Evolutionary conservation across 352 stramenopile species (phyloP), one percentile per base, ranked within the genome.

Genomic region (Globisporangium heterothallicum): DNA sequence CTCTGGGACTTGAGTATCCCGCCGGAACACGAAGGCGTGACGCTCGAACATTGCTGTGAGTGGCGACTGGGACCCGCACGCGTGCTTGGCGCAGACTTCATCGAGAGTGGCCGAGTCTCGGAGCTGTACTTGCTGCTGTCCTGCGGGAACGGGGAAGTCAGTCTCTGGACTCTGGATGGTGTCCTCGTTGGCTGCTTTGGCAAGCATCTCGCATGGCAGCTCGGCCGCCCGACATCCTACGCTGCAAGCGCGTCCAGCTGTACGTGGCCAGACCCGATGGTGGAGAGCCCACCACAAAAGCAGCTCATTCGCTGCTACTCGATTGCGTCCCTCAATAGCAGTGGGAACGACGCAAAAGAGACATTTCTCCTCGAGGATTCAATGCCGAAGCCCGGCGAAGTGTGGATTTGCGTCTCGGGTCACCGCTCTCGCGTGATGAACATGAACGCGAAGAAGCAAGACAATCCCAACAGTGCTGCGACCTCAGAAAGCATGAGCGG

Each of bases 371-470:
- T 88, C 0, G 77, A 91, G 59, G 80, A 91, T 46, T 74, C 70
- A 14, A 87, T 91, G 73, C 80, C 77, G 10, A 91, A 88, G 49
- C 66, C 74, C 4, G 77, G 77, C 0, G 80, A 91, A 56, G 77
- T 91, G 3, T 91, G 80, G 77, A 51, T 85, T n/a, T 86, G 77
- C 29, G 55, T 84, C 6, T 76, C 75, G 0, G 66, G 69, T 14
- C 75, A 91, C 44, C 74, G 77, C 4, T 63, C 68, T 22, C 60
- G 75, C 49, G 47, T 58, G 14, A 54, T 57, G 24, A 64, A 62
- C 27, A 53, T 57, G 35, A 74, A 66, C 24, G 56, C 55, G 6
- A 67, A 61, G 40, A 66, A 66, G 16, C 55, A 62, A 36, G 63
- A 68, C 9, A 56, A 59, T 29, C 8, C 4, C 4, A 19, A 57